Conservation (phyloP, 441 rosid genomes). For the Capsella rubella region DNA sequence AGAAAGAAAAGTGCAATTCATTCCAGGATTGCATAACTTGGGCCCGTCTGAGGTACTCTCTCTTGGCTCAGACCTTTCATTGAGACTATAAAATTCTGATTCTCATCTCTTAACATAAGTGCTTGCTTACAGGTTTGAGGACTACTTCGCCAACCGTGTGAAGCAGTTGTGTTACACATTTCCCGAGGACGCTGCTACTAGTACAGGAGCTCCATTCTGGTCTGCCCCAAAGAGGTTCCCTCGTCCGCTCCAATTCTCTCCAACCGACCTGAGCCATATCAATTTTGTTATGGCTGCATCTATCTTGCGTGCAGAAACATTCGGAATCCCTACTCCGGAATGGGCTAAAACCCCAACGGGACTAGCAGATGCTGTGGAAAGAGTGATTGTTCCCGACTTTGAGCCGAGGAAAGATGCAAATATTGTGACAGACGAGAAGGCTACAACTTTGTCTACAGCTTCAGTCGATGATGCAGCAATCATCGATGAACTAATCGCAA, state of each 20-base stretch:
- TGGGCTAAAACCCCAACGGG: slow-evolving; percentile 70
- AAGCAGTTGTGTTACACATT: slow-evolving; percentile 88
- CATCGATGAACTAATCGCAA: slow-evolving; percentile 65
- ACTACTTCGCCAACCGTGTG: slow-evolving; percentile 84
- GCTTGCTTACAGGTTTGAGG: slow-evolving; percentile 75
- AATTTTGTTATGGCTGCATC: slow-evolving; percentile 82
- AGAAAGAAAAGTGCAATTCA: slow-evolving; percentile 72
- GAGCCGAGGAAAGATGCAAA: slow-evolving; percentile 81
- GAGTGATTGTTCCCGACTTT: slow-evolving; percentile 85
- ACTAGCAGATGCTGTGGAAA: slow-evolving; percentile 72
- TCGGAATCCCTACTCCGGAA: slow-evolving; percentile 85
- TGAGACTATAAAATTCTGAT: not conserved
- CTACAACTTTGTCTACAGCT: slow-evolving; percentile 66
- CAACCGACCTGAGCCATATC: slow-evolving; percentile 74
- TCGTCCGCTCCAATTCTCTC: slow-evolving; percentile 74
- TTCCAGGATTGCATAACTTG: slow-evolving; percentile 91
- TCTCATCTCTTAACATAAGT: slow-evolving; percentile 12
- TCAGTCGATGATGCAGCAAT: slow-evolving; percentile 86
- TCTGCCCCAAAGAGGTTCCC: slow-evolving; percentile 99
- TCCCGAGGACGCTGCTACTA: slow-evolving; percentile 94
- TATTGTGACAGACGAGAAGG: slow-evolving; percentile 96
- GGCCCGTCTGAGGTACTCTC: slow-evolving; percentile 81
- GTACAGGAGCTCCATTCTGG: slow-evolving; percentile 96
- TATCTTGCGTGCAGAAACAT: slow-evolving; percentile 86
- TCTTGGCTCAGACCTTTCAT: not conserved